A percentile compares a stretch with the other conserved stretches of the same genome.
Conservation (phyloP, 108 stramenopile genomes). For the Skeletonema menzelii region DNA sequence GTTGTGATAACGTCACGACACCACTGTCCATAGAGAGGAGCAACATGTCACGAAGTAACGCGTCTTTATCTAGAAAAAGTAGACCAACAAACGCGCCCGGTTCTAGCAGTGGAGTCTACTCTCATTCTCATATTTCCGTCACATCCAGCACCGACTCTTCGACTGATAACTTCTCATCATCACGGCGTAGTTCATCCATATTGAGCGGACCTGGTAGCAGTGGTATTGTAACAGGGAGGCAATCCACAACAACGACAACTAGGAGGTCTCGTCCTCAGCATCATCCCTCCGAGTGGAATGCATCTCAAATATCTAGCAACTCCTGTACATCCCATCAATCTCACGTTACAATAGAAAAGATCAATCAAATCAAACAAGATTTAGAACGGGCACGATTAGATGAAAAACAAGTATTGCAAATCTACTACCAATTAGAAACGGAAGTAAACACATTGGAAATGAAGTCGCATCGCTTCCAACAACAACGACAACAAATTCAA, state of each 20-base stretch:
- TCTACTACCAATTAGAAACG: conserved; percentile 9
- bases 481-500: conserved; percentile 3
- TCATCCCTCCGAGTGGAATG: neutral
- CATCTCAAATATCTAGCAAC: neutral
- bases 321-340: conserved; percentile 6
- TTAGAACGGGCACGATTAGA: conserved; percentile 20
- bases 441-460: conserved; percentile 10
- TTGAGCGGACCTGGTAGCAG: neutral
- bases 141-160: neutral
- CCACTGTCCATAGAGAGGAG: neutral
- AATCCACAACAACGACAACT: neutral
- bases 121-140: neutral
- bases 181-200: neutral
- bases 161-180: neutral
- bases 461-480: neutral
- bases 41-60: neutral
- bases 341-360: conserved; percentile 12
- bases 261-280: neutral
- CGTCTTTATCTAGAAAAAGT: neutral
- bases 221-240: neutral
- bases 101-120: neutral
- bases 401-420: conserved; percentile 21
- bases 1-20: neutral
- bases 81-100: neutral
- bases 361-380: neutral